Percentiles rank a stretch among this genome's conserved stretches.
These are phyloP conservation scores for Phytophthora pisi DNA, from an alignment of 352 stramenopile genomes.

Conservation along the genomic window DNA sequence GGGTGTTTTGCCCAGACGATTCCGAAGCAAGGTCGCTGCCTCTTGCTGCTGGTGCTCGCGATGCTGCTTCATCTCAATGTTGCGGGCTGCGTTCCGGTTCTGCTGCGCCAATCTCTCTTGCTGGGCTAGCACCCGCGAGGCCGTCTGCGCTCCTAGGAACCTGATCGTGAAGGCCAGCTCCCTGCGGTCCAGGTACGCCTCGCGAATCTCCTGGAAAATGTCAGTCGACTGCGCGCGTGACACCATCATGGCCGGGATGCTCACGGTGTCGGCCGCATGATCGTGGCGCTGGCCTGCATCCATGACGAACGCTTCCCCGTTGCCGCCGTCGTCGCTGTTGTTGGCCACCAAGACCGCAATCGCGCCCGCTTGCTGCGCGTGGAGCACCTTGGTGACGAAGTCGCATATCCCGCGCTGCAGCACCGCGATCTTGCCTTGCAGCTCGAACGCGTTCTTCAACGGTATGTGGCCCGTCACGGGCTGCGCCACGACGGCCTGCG, in stretches of 20 bases:
- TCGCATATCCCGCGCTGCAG: constrained; percentile 74
- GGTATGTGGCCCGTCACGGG: constrained; percentile 56
- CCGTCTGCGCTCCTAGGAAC: constrained; percentile 62
- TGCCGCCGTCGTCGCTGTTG: constrained; percentile 23
- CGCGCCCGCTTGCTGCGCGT: constrained; percentile 70
- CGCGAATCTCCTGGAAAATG: constrained; percentile 62
- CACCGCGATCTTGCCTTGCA: constrained; percentile 63
- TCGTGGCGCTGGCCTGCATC: constrained; percentile 50
- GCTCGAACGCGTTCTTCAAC: constrained; percentile 54
- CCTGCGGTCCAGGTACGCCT: constrained; percentile 48
- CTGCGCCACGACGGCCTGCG: constrained; percentile 58
- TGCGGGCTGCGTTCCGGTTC: constrained; percentile 26
- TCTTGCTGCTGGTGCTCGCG: constrained; percentile 54
- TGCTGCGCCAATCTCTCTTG: constrained; percentile 42
- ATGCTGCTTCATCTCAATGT: constrained; percentile 36
- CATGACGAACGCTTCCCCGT: constrained; percentile 69
- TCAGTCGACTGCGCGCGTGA: constrained; percentile 43
- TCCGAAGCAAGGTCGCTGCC: constrained; percentile 56
- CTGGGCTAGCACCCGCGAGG: constrained; percentile 55
- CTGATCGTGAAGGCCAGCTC: constrained; percentile 56
- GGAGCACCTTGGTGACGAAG: constrained; percentile 78
- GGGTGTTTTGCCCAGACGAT: constrained; percentile 41
- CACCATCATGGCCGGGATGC: constrained; percentile 72
- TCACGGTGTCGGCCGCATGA: constrained; percentile 32
- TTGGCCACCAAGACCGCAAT: constrained; percentile 76